Percentiles rank a stretch among this genome's conserved stretches.
These are phyloP conservation scores for Melanogaster broomeanus DNA, from an alignment of 768 basidiomycete species.

Conservation along the genomic window DNA sequence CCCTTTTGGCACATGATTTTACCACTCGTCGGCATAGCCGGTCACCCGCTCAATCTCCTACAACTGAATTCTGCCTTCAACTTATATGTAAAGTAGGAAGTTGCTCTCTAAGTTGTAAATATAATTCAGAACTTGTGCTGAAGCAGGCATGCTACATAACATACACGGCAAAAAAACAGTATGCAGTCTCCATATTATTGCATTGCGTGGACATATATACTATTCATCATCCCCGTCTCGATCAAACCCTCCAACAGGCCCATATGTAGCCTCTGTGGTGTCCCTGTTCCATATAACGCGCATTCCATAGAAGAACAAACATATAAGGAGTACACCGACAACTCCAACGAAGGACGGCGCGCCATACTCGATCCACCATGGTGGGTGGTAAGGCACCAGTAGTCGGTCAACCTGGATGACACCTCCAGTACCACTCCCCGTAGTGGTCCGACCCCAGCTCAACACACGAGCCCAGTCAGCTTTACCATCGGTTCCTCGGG, in stretches of 20 bases:
- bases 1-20: too few relatives aligned
- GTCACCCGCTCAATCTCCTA: too few relatives aligned
- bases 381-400: constrained; percentile 81
- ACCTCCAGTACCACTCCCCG: constrained; percentile 74
- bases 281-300: constrained; percentile 71
- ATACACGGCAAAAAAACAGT: not conserved
- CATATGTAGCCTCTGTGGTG: constrained; percentile 84
- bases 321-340: constrained; percentile 61
- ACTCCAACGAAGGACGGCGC: constrained; percentile 62
- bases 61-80: too few relatives aligned
- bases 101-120: constrained; percentile 7
- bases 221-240: constrained; percentile 47
- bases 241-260: constrained; percentile 83
- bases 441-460: constrained; percentile 77
- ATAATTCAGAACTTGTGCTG: not conserved
- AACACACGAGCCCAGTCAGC: constrained; percentile 66
- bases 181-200: constrained; percentile 18
- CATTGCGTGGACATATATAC: not conserved
- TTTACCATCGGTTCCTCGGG: constrained; percentile 62
- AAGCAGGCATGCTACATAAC: constrained; percentile 8
- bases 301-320: constrained; percentile 73
- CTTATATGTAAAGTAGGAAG: too few relatives aligned
- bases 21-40: too few relatives aligned
- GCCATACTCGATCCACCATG: constrained; percentile 82
- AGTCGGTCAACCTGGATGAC: constrained; percentile 87